Evolutionary conservation across 2,329 filamentous ascomycete species (phyloP).

Genomic region (Chaetomium globosum): DNA sequence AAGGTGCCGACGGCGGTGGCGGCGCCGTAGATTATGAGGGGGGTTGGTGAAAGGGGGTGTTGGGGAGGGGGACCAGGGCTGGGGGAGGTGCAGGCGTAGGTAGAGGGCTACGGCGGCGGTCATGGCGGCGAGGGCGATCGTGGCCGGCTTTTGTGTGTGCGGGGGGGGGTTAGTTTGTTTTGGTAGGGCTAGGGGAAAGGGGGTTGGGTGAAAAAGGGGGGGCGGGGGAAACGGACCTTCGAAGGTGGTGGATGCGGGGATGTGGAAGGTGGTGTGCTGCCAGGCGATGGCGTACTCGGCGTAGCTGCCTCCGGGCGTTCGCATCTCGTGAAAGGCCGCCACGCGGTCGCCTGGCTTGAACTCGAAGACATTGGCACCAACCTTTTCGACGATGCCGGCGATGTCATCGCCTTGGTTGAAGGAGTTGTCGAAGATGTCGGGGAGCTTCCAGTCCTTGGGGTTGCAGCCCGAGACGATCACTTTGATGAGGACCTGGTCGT

Average conservation of each 20-base stretch:
- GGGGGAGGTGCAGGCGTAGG: constrained; percentile 43
- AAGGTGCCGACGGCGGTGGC: constrained; percentile 61
- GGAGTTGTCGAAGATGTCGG: constrained; percentile 33
- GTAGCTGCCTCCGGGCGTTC: constrained; percentile 42
- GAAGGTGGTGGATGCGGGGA: constrained; percentile 44
- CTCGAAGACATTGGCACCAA: constrained; percentile 58
- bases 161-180: not conserved
- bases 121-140: constrained; percentile 49
- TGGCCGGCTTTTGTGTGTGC: constrained; percentile 44
- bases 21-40: constrained; percentile 57
- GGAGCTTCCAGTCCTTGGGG: constrained; percentile 52
- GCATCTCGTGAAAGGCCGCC: constrained; percentile 54
- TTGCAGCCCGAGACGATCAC: constrained; percentile 50
- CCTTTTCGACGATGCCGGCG: constrained; percentile 56
- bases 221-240: constrained; percentile 36
- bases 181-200: too few species aligned
- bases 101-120: constrained; percentile 49
- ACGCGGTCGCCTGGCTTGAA: constrained; percentile 62
- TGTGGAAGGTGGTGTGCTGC: constrained; percentile 48
- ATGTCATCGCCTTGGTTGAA: constrained; percentile 58
- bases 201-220: not conserved
- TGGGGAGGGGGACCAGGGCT: constrained; percentile 41
- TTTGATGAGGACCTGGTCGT: constrained; percentile 48
- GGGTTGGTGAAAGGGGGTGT: constrained; percentile 29
- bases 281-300: constrained; percentile 50